phyloP scores from a whole-genome alignment of 1,284 basidiomycete genomes.

The Boletus sp. region DNA sequence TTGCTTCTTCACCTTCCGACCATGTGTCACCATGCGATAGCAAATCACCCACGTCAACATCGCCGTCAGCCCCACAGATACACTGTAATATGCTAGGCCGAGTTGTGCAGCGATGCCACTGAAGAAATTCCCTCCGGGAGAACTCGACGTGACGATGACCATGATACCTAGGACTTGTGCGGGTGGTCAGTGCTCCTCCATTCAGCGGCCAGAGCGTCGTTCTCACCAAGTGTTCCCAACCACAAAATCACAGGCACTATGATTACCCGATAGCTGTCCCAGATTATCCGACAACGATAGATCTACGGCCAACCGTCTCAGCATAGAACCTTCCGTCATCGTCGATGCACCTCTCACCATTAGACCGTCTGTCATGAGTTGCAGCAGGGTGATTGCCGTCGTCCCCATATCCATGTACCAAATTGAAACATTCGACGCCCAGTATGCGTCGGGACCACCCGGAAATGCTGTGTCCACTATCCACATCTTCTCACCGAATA shows the following conservation, averaged over 20 bases:
- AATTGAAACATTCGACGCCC: slow-evolving; percentile 7
- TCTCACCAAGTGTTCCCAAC: slow-evolving; percentile 26
- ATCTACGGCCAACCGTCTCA: slow-evolving; percentile 16
- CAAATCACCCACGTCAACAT: slow-evolving; percentile 24
- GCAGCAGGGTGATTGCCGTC: slow-evolving; percentile 19
- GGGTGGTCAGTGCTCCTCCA: background rate
- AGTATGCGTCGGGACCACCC: slow-evolving; percentile 22
- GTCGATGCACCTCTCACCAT: slow-evolving; percentile 18
- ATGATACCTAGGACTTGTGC: slow-evolving; percentile 22
- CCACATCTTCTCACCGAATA: slow-evolving; percentile 30
- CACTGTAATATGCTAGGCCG: slow-evolving; percentile 25
- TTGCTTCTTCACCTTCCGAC: slow-evolving; percentile 5
- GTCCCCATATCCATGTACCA: slow-evolving; percentile 27
- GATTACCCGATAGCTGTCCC: slow-evolving; percentile 14
- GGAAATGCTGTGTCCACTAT: slow-evolving; percentile 9
- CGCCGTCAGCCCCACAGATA: slow-evolving; percentile 23
- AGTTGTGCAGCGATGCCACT: slow-evolving; percentile 16
- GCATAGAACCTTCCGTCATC: background rate
- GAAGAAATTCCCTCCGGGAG: slow-evolving; percentile 23
- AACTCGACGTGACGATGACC: slow-evolving; percentile 15
- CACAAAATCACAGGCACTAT: slow-evolving; percentile 23
- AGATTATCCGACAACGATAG: slow-evolving; percentile 23
- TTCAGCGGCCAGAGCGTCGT: background rate
- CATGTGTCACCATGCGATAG: slow-evolving; percentile 21
- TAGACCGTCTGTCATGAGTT: slow-evolving; percentile 28